These are phyloP conservation scores for Camelina laxa DNA, from an alignment of 345 rosid species.

Conservation along the genomic window DNA sequence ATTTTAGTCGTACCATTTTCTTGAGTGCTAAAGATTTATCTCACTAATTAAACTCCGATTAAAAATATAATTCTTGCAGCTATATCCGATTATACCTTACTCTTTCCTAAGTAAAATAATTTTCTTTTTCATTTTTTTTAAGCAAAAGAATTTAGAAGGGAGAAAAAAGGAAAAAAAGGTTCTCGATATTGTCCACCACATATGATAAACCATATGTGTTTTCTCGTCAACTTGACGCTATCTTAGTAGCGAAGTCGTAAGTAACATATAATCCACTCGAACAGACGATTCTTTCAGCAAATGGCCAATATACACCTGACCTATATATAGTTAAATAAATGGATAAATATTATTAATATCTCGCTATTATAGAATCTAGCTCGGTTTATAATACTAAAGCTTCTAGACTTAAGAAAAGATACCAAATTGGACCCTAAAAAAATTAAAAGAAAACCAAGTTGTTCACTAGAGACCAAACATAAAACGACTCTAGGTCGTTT, in stretches of 20 bases:
- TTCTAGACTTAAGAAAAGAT: too few species aligned
- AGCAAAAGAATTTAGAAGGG: too few species aligned
- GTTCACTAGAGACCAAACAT: too few species aligned
- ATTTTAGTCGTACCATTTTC: background rate
- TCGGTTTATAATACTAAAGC: background rate
- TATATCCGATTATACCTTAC: background rate
- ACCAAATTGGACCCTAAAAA: too few species aligned
- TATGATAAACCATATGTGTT: background rate
- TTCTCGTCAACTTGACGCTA: conserved; percentile 9
- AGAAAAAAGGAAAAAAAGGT: background rate
- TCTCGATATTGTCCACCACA: background rate
- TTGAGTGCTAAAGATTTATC: background rate
- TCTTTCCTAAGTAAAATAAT: background rate
- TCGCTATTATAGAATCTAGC: background rate
- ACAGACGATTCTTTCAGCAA: conserved; percentile 6
- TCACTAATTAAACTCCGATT: background rate
- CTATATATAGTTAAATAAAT: background rate
- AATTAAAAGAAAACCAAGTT: too few species aligned
- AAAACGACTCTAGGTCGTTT: too few species aligned
- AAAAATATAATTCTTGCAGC: background rate
- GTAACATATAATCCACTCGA: conserved; percentile 9
- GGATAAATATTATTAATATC: background rate
- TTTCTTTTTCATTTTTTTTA: too few species aligned
- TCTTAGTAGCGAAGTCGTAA: conserved; percentile 3
- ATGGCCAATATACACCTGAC: background rate